Percentiles rank a stretch among this genome's conserved stretches.
These are phyloP conservation scores for Ogataea parapolymorpha DNA, from an alignment of 805 yeast genomes.

Conservation along the genomic window DNA sequence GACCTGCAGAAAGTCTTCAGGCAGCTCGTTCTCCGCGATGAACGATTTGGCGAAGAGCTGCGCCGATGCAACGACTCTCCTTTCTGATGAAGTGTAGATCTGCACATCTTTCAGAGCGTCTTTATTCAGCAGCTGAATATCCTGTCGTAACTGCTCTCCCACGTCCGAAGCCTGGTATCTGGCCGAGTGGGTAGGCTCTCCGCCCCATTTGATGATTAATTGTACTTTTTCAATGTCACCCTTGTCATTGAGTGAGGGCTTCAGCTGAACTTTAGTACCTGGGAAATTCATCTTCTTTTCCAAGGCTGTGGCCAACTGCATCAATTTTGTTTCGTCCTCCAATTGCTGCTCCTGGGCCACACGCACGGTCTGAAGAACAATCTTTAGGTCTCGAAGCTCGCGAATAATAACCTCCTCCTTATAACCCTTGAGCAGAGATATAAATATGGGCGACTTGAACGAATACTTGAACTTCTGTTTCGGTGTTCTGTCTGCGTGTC, in stretches of 20 bases:
- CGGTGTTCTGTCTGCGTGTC: slow-evolving; percentile 99
- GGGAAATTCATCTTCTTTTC: slow-evolving; percentile 88
- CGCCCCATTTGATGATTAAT: slow-evolving; percentile 97
- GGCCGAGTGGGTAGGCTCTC: slow-evolving; percentile 98
- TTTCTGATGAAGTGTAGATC: slow-evolving; percentile 87
- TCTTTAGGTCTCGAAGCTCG: slow-evolving; percentile 78
- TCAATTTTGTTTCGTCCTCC: slow-evolving; percentile 77
- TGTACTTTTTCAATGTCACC: slow-evolving; percentile 89
- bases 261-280: slow-evolving; percentile 94
- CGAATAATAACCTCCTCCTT: slow-evolving; percentile 94
- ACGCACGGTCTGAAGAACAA: slow-evolving; percentile 80
- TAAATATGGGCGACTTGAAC: slow-evolving; percentile 81
- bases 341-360: slow-evolving; percentile 74
- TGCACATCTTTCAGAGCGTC: slow-evolving; percentile 81
- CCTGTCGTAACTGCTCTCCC: slow-evolving; percentile 94
- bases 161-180: slow-evolving; percentile 90
- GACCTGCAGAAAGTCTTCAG: slow-evolving; percentile 75
- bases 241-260: slow-evolving; percentile 71
- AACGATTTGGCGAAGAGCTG: slow-evolving; percentile 76
- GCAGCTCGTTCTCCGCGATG: slow-evolving; percentile 65
- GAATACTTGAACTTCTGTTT: slow-evolving; percentile 97
- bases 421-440: slow-evolving; percentile 86
- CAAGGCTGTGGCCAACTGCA: slow-evolving; percentile 74
- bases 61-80: slow-evolving; percentile 92
- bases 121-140: slow-evolving; percentile 78